These are phyloP conservation scores for Excoecaria agallocha DNA, from an alignment of 345 rosid species.

Conservation along the genomic window DNA sequence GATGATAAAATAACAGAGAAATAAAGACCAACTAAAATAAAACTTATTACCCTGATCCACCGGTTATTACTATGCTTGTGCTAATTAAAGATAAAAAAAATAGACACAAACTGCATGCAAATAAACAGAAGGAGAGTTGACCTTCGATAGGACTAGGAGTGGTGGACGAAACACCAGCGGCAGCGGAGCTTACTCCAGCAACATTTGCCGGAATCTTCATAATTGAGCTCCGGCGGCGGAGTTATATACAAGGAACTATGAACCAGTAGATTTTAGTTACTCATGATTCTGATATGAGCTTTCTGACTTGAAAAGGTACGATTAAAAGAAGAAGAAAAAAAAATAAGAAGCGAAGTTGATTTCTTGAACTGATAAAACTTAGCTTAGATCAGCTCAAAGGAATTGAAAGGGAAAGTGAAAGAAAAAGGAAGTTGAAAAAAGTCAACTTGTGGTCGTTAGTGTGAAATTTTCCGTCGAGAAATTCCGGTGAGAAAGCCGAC, in stretches of 20 bases:
- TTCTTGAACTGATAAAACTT: neutral
- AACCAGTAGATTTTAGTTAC: constrained; percentile 5
- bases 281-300: neutral
- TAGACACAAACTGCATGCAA: neutral
- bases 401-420: neutral
- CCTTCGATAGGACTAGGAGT: constrained; percentile 38
- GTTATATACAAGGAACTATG: neutral
- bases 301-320: neutral
- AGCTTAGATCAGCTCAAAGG: constrained; percentile 27
- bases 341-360: neutral
- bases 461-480: constrained; percentile 7
- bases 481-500: constrained; percentile 17
- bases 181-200: constrained; percentile 28
- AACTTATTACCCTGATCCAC: neutral
- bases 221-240: neutral
- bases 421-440: neutral
- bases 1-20: neutral
- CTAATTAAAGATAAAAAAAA: neutral
- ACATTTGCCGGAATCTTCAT: constrained; percentile 47
- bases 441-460: neutral
- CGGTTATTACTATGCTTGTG: constrained; percentile 19
- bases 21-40: constrained; percentile 10
- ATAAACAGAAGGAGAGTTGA: constrained; percentile 14
- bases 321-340: neutral
- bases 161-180: constrained; percentile 16